Conservation (phyloP, 352 stramenopile species). For the Phytophthora fragariae region DNA sequence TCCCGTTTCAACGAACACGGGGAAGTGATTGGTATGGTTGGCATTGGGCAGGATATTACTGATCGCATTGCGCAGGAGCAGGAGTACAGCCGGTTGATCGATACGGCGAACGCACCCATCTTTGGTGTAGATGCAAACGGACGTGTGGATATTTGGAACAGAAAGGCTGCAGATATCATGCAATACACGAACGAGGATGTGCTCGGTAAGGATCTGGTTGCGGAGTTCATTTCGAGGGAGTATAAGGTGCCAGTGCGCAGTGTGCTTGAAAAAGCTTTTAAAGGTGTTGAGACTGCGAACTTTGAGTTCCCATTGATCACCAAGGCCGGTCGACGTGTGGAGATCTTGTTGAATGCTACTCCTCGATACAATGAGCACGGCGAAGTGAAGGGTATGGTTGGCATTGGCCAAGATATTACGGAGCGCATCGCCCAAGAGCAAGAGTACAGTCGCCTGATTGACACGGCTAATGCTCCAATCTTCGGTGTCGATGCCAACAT, state of each 20-base stretch:
- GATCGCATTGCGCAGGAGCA: constrained; percentile 64
- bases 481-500: constrained; percentile 69
- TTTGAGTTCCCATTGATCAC: constrained; percentile 76
- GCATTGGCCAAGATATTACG: constrained; percentile 81
- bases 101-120: constrained; percentile 75
- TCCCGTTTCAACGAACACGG: constrained; percentile 66
- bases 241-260: constrained; percentile 43
- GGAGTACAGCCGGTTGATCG: constrained; percentile 68
- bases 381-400: constrained; percentile 77
- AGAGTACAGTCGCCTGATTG: constrained; percentile 84
- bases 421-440: constrained; percentile 68
- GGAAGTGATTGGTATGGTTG: constrained; percentile 71
- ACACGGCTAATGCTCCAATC: constrained; percentile 78
- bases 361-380: constrained; percentile 68
- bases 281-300: constrained; percentile 57
- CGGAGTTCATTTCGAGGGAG: constrained; percentile 74
- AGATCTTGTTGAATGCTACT: constrained; percentile 69
- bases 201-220: constrained; percentile 75
- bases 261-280: constrained; percentile 51
- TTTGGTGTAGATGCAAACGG: constrained; percentile 73
- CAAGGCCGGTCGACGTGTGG: constrained; percentile 56
- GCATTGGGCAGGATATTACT: constrained; percentile 74
- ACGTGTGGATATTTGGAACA: constrained; percentile 84
- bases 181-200: constrained; percentile 88
- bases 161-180: constrained; percentile 84